Conservation (phyloP, 2,329 filamentous ascomycete genomes). For the Xylariaceae sp. region DNA sequence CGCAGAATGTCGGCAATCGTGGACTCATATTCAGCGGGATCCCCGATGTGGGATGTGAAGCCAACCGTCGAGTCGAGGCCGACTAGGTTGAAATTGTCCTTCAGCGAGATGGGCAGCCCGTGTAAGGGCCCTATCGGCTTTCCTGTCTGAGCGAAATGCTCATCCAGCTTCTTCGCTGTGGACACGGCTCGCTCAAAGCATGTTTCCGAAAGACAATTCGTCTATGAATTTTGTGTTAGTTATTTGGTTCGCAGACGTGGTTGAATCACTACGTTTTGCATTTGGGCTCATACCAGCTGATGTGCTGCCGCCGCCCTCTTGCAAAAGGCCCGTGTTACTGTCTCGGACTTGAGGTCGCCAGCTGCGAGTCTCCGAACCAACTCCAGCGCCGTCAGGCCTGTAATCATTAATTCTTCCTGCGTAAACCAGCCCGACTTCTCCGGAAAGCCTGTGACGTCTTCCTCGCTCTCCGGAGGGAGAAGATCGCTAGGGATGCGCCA, state of each 20-base stretch:
- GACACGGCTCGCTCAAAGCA: constrained; percentile 60
- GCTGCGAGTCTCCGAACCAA: constrained; percentile 45
- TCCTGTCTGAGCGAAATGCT: constrained; percentile 53
- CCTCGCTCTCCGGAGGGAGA: constrained; percentile 58
- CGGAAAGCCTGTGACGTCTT: constrained; percentile 64
- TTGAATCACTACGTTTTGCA: not conserved
- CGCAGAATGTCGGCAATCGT: constrained; percentile 50
- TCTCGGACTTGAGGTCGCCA: constrained; percentile 45
- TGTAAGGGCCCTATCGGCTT: constrained; percentile 67
- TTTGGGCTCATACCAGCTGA: constrained; percentile 38
- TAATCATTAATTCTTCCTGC: constrained; percentile 47
- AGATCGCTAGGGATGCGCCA: constrained; percentile 61
- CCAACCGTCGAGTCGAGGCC: constrained; percentile 68
- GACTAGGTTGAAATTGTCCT: constrained; percentile 71
- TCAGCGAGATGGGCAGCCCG: constrained; percentile 68
- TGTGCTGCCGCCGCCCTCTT: constrained; percentile 48
- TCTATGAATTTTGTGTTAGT: constrained; percentile 35
- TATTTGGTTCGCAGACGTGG: not conserved
- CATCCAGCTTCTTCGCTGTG: constrained; percentile 56
- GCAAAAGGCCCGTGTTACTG: constrained; percentile 46
- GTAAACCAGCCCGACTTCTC: constrained; percentile 65
- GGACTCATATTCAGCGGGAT: constrained; percentile 56
- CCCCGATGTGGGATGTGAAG: constrained; percentile 65
- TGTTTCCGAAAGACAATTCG: constrained; percentile 59
- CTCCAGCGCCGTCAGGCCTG: constrained; percentile 41